A percentile compares a stretch with the other conserved stretches of the same genome.
Evolutionary conservation across 805 yeast genomes (phyloP).

Genomic region (Teunomyces lycoperdinae): DNA sequence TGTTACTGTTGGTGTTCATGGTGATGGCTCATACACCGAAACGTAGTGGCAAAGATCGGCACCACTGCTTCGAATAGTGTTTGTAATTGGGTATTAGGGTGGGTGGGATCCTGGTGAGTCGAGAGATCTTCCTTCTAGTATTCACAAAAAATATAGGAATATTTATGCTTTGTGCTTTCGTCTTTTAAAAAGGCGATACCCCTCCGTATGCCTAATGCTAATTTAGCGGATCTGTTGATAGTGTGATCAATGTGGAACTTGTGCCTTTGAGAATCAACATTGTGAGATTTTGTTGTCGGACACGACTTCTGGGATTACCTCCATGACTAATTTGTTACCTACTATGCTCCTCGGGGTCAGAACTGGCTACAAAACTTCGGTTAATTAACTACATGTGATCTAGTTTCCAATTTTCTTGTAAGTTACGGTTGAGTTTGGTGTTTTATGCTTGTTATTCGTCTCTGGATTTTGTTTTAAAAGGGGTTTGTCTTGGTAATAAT

Average conservation of each 20-base stretch:
- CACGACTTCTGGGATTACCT: not conserved
- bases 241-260: not conserved
- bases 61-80: not conserved
- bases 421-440: not conserved
- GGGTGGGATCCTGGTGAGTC: not conserved
- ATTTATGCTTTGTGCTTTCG: not conserved
- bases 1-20: slow-evolving; percentile 1
- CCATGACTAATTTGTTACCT: not conserved
- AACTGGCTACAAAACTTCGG: not conserved
- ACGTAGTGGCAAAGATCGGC: slow-evolving; percentile 1
- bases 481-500: not conserved
- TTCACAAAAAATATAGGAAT: not conserved
- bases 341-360: not conserved
- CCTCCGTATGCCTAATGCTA: slow-evolving; percentile 3
- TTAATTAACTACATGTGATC: too few species aligned
- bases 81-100: not conserved
- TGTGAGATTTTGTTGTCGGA: not conserved
- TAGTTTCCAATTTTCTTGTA: too few species aligned
- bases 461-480: not conserved
- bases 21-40: slow-evolving; percentile 3
- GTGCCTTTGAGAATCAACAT: not conserved
- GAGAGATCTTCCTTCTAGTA: not conserved
- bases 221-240: slow-evolving; percentile 1
- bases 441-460: not conserved
- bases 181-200: slow-evolving; percentile 1